Base-by-base conservation (phyloP, 192 early-diverging fungal species). In the Coemansia nantahalensis region DNA sequence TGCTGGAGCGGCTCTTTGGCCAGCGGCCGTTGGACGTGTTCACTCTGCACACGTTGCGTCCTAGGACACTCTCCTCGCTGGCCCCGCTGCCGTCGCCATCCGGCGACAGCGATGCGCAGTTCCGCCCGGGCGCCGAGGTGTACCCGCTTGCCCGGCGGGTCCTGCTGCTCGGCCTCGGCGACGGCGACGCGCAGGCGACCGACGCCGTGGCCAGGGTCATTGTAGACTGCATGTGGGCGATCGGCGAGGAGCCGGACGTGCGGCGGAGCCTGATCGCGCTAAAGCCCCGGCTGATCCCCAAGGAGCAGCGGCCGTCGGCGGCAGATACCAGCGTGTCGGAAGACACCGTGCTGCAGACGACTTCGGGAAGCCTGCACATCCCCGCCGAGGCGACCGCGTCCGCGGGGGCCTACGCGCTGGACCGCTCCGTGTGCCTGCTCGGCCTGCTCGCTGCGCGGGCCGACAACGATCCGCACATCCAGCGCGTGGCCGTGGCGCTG, bases 231-330 rank as follows among this genome's bases (percentile, higher is more conserved):
- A 32, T 75, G 48, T 75, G 71, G 71, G 31, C 30, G 6, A 39
- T 68, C n/a, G 45, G 50, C 44, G 65, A 67, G 22, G 60, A 75
- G 48, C 71, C 71, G 0, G 71, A 75, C 33, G 46, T 68, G 26
- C 46, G 64, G 10, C 59, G 65, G 16, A 58, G 56, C 31, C 39
- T 62, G 28, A 75, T 75, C 34, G 64, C 71, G 16, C 56, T 63
- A 18, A 67, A 63, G 45, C 71, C 71, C 16, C 65, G 59, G 19
- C 45, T 68, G 34, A 68, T 67, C 13, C 59, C 55, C 31, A 75
- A 75, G 52, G 59, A 62, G 17, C 64, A 68, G 38, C 64, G 71
- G 2, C 60, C 65, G 14, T 43, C 50, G 17, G 55, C 55, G 17
- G 39, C 46, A 3, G 45, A 39, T 0, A 46, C 37, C 0, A 42